A percentile compares a stretch with the other conserved stretches of the same genome.
phyloP scores from a whole-genome alignment of 192 early-diverging fungal species.

The Linnemannia hyalina region DNA sequence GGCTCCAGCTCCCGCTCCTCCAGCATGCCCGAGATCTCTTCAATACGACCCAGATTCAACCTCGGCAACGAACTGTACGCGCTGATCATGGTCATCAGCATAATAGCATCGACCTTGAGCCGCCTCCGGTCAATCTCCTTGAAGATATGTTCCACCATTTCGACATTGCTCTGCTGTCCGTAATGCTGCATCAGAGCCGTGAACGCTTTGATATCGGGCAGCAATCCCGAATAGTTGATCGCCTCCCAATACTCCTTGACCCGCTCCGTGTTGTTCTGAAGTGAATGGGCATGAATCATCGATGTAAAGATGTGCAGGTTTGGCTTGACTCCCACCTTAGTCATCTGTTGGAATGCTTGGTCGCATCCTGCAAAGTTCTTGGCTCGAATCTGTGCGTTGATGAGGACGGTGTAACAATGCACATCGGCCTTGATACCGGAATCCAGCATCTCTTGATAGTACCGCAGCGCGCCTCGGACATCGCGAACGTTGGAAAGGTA shows the following conservation, averaged over 20 bases:
- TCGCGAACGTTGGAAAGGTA: slow-evolving; percentile 31
- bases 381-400: slow-evolving; percentile 43
- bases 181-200: slow-evolving; percentile 43
- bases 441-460: slow-evolving; percentile 52
- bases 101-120: slow-evolving; percentile 13
- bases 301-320: slow-evolving; percentile 28
- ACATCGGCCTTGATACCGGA: slow-evolving; percentile 35
- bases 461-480: slow-evolving; percentile 24
- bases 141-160: slow-evolving; percentile 54
- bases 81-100: slow-evolving; percentile 24
- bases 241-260: slow-evolving; percentile 44
- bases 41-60: slow-evolving; percentile 24
- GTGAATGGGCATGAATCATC: slow-evolving; percentile 31
- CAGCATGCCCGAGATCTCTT: slow-evolving; percentile 26
- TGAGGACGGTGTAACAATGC: slow-evolving; percentile 43
- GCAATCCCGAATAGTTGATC: slow-evolving; percentile 25
- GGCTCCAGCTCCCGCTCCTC: slow-evolving; percentile 33
- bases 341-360: slow-evolving; percentile 22
- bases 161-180: slow-evolving; percentile 30
- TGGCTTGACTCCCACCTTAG: slow-evolving; percentile 21
- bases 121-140: slow-evolving; percentile 27
- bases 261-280: slow-evolving; percentile 21
- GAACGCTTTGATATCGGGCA: slow-evolving; percentile 39
- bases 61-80: slow-evolving; percentile 24
- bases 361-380: slow-evolving; percentile 28